Base-by-base conservation (phyloP, 2,329 filamentous ascomycete species). In the Cercospora nicotianae region DNA sequence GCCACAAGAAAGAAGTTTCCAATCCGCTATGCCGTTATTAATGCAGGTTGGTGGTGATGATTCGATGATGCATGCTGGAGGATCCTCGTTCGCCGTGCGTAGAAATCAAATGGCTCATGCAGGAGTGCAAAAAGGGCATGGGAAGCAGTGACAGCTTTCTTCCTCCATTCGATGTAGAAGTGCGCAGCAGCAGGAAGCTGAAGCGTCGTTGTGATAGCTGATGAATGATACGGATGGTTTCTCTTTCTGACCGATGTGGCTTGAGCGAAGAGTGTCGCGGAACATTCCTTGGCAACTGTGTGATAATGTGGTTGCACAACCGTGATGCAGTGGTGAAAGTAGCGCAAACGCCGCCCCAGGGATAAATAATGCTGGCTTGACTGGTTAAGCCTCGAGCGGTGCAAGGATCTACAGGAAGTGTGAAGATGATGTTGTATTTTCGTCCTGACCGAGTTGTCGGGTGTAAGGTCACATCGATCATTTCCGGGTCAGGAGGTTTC, bases 391-490 rank as follows among this genome's bases (percentile, higher is more conserved):
- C 59, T 68, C 60, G 69, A 64, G 48, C 60, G 51, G 39, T 60
- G 62, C 67, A 69, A 71, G 69, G 59, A 67, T 69, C 57, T 67
- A 69, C 69, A 69, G 66, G 67, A 69, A 71, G 57, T 62, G 57
- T 51, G 36, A 60, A 66, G 42, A 51, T 48, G n/a, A 31, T 65
- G 39, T 51, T 31, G 55, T 60, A 60, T 48, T 55, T 66, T 30
- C 58, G 55, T 63, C 63, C 42, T 53, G 23, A 31, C 67, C 63
- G 30, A 33, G 18, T 48, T 36, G 36, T 45, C 31, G 45, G 61
- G 30, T 58, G 30, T 60, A 48, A 31, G 51, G 63, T 61, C 53
- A 64, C 62, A 62, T 63, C 55, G 61, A 26, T 5, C 30, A 16
- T 13, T n/a, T 59, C 20, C 13, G 33, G 13, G 23, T 51, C 51